Percentiles rank a stretch among this genome's conserved stretches.
These are phyloP conservation scores for Rhododendron mucronatum DNA, from an alignment of 148 eudicot species.

Conservation along the genomic window DNA sequence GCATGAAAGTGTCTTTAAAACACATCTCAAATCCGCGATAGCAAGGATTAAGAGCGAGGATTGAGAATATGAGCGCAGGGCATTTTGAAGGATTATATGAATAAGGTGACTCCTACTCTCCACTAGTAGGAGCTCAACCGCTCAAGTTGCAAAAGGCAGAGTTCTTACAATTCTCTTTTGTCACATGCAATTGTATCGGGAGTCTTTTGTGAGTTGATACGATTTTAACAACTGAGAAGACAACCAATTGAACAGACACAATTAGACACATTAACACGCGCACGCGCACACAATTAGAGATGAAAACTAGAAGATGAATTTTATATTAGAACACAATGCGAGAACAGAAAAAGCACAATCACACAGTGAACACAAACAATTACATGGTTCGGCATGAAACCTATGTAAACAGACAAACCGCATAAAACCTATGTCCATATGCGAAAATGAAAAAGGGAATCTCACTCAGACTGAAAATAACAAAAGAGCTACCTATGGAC, in stretches of 20 bases:
- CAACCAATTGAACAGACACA: not conserved
- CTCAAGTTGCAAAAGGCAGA: too few species aligned
- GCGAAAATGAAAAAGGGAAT: not conserved
- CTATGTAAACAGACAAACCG: not conserved
- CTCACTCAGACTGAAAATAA: not conserved
- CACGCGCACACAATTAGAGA: not conserved
- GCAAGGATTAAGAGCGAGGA: too few species aligned
- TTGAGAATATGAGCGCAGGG: too few species aligned
- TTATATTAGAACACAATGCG: not conserved
- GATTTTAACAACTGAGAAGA: not conserved
- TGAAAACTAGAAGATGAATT: not conserved
- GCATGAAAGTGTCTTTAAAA: too few species aligned
- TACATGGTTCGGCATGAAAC: not conserved
- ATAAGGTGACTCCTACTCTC: not conserved
- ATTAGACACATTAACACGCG: not conserved
- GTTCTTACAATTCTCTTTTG: not conserved
- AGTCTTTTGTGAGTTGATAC: not conserved
- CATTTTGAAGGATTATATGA: too few species aligned
- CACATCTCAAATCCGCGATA: too few species aligned
- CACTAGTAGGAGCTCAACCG: not conserved
- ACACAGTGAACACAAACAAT: not conserved
- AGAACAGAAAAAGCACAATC: not conserved
- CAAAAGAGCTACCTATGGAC: too few species aligned
- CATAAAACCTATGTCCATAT: not conserved
- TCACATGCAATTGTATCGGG: not conserved